These are phyloP conservation scores for Clarireedia sp. DNA, from an alignment of 2,329 filamentous ascomycete genomes.

Conservation along the genomic window DNA sequence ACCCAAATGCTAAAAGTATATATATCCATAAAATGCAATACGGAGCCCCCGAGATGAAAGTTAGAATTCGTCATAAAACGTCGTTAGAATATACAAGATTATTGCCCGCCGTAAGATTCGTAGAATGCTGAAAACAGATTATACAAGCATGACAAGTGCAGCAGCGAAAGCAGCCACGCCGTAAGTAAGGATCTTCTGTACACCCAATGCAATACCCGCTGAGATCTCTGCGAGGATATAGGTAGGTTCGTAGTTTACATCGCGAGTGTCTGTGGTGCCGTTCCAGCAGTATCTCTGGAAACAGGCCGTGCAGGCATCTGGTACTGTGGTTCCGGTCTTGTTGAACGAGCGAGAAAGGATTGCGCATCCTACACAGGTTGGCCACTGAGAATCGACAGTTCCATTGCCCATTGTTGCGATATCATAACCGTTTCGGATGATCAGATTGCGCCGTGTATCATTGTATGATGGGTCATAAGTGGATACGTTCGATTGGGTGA, in stretches of 20 bases:
- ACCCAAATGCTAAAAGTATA: neutral
- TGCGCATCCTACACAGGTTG: conserved; percentile 79
- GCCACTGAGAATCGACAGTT: conserved; percentile 67
- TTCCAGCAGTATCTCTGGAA: conserved; percentile 89
- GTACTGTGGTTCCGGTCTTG: conserved; percentile 60
- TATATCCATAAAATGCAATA: neutral
- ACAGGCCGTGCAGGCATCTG: conserved; percentile 65
- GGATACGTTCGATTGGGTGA: conserved; percentile 66
- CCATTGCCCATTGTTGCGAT: conserved; percentile 76
- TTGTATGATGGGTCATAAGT: conserved; percentile 66
- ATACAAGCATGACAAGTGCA: neutral
- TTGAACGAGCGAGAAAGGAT: conserved; percentile 69
- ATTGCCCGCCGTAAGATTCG: neutral
- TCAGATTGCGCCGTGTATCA: conserved; percentile 59
- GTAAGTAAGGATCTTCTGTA: no score
- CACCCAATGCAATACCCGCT: neutral
- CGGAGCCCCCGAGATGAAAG: no score
- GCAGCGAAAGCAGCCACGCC: neutral
- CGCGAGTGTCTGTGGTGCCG: conserved; percentile 38
- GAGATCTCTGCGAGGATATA: conserved; percentile 15
- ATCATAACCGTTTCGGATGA: conserved; percentile 82
- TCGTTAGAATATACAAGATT: neutral
- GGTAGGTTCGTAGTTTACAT: conserved; percentile 18
- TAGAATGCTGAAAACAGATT: neutral
- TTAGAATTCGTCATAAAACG: neutral